Conservation (phyloP, 2,329 filamentous ascomycete species). For the Akanthomyces muscarius region DNA sequence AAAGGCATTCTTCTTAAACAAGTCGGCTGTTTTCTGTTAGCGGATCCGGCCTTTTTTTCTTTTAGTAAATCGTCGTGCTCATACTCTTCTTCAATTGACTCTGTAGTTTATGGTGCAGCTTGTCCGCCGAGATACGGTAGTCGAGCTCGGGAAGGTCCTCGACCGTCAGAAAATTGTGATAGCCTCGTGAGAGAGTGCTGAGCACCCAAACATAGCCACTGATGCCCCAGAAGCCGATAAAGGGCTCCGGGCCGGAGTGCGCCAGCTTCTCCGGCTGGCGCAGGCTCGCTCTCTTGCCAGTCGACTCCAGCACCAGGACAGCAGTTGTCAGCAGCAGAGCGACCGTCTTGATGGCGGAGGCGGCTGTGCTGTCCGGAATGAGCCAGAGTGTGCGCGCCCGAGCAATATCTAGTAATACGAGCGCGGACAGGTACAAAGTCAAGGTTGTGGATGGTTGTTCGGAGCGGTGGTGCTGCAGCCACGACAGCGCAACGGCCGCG, state of each 20-base stretch:
- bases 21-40: not conserved
- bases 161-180: constrained; percentile 28
- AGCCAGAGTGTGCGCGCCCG: constrained; percentile 38
- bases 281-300: constrained; percentile 19
- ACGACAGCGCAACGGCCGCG: not conserved
- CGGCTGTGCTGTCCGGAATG: constrained; percentile 19
- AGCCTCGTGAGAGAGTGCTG: constrained; percentile 29
- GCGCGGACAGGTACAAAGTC: constrained; percentile 34
- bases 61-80: not conserved
- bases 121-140: constrained; percentile 6
- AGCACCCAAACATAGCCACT: constrained; percentile 28
- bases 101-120: constrained; percentile 6
- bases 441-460: constrained; percentile 39
- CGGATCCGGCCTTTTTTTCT: too few relatives aligned
- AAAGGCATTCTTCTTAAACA: constrained; percentile 14
- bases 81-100: constrained; percentile 10
- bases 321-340: constrained; percentile 30
- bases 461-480: constrained; percentile 12
- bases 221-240: constrained; percentile 25
- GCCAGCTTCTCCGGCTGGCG: constrained; percentile 6
- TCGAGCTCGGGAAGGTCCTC: constrained; percentile 30
- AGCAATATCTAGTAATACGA: constrained; percentile 38
- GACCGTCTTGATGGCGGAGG: constrained; percentile 29
- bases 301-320: constrained; percentile 33
- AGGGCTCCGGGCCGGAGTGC: constrained; percentile 9